Conservation (phyloP, 2,329 filamentous ascomycete species). For the Davidsoniella virescens region DNA sequence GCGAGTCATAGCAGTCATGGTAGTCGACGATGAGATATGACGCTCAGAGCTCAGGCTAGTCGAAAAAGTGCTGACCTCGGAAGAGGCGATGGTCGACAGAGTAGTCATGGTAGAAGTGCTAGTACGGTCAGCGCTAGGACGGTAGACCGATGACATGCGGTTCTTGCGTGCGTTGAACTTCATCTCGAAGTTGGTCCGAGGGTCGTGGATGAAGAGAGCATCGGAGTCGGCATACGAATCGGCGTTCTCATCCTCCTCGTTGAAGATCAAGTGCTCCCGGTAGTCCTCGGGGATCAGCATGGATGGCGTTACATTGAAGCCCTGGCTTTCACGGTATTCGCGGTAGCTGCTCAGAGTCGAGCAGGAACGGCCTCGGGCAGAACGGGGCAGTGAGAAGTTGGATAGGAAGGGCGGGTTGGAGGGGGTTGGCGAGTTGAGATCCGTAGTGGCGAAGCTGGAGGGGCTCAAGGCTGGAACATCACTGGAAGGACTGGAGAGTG, state of each 20-base stretch:
- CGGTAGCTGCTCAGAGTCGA: constrained; percentile 39
- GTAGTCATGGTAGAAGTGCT: constrained; percentile 37
- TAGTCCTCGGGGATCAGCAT: constrained; percentile 46
- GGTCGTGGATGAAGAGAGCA: constrained; percentile 15
- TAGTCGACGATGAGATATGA: constrained; percentile 34
- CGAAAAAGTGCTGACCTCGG: constrained; percentile 18
- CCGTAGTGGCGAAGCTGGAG: constrained; percentile 25
- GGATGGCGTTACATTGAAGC: constrained; percentile 43
- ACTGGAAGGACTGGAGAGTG: constrained; percentile 15
- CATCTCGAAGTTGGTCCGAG: constrained; percentile 8
- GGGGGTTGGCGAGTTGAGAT: constrained; percentile 30
- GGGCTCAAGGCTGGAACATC: constrained; percentile 35
- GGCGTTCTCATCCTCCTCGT: constrained; percentile 10
- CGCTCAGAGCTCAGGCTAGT: constrained; percentile 34
- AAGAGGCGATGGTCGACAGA: constrained; percentile 20
- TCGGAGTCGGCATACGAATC: constrained; percentile 12
- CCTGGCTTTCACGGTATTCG: constrained; percentile 33
- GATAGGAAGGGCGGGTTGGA: constrained; percentile 22
- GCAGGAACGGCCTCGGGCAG: constrained; percentile 24
- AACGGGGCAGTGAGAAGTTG: constrained; percentile 36
- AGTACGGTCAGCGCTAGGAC: constrained; percentile 28
- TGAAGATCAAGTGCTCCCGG: constrained; percentile 17
- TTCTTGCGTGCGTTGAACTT: constrained; percentile 13
- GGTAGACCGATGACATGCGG: constrained; percentile 17
- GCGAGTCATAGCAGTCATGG: constrained; percentile 36